Evolutionary conservation across 129 eudicot genomes (phyloP).

Genomic region (Chrysanthemum lavandulifolium): DNA sequence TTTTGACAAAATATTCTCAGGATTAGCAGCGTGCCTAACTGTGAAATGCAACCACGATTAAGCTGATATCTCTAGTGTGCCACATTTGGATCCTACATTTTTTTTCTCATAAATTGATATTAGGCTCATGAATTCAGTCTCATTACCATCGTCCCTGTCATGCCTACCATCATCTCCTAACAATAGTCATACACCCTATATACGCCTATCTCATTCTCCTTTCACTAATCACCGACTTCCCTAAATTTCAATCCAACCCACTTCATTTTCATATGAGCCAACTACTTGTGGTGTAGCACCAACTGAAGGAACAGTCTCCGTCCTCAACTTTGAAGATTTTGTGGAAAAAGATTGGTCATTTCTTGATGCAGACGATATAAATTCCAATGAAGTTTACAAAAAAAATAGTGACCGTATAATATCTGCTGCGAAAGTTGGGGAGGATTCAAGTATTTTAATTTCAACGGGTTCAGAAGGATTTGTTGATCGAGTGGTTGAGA

Average conservation of each 20-base stretch:
- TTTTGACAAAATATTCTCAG: too few relatives aligned
- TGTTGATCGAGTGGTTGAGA: constrained; percentile 58
- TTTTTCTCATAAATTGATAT: too few relatives aligned
- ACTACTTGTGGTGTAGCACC: constrained; percentile 31
- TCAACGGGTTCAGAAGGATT: constrained; percentile 76
- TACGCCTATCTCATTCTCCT: constrained; percentile 13
- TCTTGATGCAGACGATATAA: constrained; percentile 52
- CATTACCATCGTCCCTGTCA: constrained; percentile 39
- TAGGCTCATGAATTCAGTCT: constrained; percentile 38
- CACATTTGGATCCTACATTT: too few relatives aligned
- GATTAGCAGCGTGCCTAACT: too few relatives aligned
- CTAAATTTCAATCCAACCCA: constrained; percentile 21
- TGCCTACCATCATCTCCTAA: constrained; percentile 29
- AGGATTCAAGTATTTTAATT: constrained; percentile 57
- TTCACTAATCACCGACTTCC: constrained; percentile 3
- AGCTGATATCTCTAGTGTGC: too few relatives aligned
- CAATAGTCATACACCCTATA: constrained; percentile 22
- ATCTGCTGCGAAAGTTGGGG: constrained; percentile 52
- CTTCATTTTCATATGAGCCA: constrained; percentile 25
- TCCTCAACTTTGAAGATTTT: constrained; percentile 58
- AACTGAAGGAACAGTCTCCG: constrained; percentile 51
- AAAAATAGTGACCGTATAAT: constrained; percentile 49
- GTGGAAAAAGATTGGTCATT: constrained; percentile 91
- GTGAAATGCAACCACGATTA: too few relatives aligned
- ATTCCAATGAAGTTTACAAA: constrained; percentile 38